phyloP scores from a whole-genome alignment of 129 eudicot genomes.

The Deinandra increscens region DNA sequence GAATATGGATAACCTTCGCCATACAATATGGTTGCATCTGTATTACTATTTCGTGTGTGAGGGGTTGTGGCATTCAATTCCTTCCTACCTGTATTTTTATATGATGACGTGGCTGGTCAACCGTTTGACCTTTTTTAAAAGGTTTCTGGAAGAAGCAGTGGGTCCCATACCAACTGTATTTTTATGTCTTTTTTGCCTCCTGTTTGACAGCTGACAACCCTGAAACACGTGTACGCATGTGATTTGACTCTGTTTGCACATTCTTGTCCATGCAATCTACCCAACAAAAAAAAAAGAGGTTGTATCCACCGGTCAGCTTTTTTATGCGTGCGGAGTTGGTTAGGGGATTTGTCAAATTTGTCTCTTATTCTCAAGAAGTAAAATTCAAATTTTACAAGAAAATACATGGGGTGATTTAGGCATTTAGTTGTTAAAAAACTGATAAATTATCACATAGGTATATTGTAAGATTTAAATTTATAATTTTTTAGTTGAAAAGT shows the following conservation, averaged over 20 bases:
- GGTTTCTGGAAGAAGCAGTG: not conserved
- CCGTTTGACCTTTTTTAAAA: not conserved
- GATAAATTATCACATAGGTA: too few relatives aligned
- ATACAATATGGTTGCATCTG: constrained; percentile 23
- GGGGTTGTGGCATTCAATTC: constrained; percentile 29
- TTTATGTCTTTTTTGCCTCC: too few relatives aligned
- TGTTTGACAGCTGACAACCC: constrained; percentile 9
- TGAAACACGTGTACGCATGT: not conserved
- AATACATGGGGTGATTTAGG: too few relatives aligned
- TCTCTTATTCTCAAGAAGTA: too few relatives aligned
- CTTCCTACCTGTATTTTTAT: constrained; percentile 12
- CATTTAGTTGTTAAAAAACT: too few relatives aligned
- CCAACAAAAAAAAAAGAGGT: not conserved
- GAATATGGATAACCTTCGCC: not conserved
- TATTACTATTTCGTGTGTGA: constrained; percentile 14
- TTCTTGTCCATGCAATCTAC: constrained; percentile 18
- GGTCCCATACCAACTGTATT: constrained; percentile 20
- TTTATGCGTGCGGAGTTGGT: not conserved
- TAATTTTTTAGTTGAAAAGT: too few relatives aligned
- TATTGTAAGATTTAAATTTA: too few relatives aligned
- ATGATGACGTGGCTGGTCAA: constrained; percentile 8
- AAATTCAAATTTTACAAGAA: too few relatives aligned
- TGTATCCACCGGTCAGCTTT: not conserved
- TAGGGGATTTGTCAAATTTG: not conserved
- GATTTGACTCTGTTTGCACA: constrained; percentile 14